phyloP scores from a whole-genome alignment of 2,329 filamentous ascomycete species.

The Xylariaceae sp. region DNA sequence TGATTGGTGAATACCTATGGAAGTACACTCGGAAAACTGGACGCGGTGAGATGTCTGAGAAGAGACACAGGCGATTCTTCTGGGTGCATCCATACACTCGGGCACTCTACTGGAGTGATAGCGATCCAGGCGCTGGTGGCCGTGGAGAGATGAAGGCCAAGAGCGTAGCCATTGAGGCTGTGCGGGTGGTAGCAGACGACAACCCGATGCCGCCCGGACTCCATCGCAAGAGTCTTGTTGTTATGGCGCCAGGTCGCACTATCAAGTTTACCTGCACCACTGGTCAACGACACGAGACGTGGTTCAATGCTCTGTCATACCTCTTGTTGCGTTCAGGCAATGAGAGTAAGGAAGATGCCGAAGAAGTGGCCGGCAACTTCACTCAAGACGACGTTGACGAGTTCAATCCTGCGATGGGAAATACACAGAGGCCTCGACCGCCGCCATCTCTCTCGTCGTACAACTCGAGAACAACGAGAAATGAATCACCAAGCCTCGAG shows the following conservation, averaged over 20 bases:
- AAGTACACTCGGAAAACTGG: constrained; percentile 96
- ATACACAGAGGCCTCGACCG: constrained; percentile 47
- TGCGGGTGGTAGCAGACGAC: constrained; percentile 86
- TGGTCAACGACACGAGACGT: constrained; percentile 91
- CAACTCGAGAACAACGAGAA: constrained; percentile 66
- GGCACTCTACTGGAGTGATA: constrained; percentile 93
- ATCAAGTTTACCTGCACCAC: constrained; percentile 95
- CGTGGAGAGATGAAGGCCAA: constrained; percentile 71
- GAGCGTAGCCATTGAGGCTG: constrained; percentile 89
- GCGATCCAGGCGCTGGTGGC: constrained; percentile 76
- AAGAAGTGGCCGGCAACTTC: constrained; percentile 53
- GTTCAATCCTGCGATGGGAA: constrained; percentile 64
- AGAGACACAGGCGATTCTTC: constrained; percentile 91
- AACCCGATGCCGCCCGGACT: constrained; percentile 93
- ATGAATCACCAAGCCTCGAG: constrained; percentile 53
- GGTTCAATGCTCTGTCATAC: constrained; percentile 96
- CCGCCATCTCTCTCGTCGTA: constrained; percentile 71
- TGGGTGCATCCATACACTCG: constrained; percentile 98
- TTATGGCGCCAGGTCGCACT: constrained; percentile 80
- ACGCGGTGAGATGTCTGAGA: constrained; percentile 81
- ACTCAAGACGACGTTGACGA: constrained; percentile 64
- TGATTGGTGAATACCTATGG: constrained; percentile 99
- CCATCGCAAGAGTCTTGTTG: constrained; percentile 86
- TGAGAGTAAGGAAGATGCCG: constrained; percentile 56
- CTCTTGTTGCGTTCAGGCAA: constrained; percentile 71